Evolutionary conservation across 208 protist genomes (phyloP), one percentile per base, ranked within the genome.

Genomic region (Leptomonas seymouri): DNA sequence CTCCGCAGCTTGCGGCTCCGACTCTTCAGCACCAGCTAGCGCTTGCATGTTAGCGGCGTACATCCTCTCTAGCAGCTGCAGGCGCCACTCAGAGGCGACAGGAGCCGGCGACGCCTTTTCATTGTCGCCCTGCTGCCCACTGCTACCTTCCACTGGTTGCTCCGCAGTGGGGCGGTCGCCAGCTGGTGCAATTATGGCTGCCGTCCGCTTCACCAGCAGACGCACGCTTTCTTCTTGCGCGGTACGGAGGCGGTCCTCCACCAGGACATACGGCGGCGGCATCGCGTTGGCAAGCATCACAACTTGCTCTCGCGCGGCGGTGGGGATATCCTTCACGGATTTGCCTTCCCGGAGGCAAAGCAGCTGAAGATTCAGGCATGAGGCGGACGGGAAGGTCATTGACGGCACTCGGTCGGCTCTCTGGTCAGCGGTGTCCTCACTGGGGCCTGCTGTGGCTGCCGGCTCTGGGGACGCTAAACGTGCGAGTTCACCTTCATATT

Each of bases 321-420:
- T 42, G 14, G 61, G 61, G 18, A 62, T n/a, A 34, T 39, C 46
- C 1, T 65, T 36, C 16, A 54, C 20, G 18, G 42, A 21, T 11
- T 49, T 57, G n/a, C 74, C 60, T 3, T 74, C 73, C n/a, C 80
- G 73, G 23, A 81, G 80, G 21, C 84, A 78, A 11, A 89, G 74
- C 12, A 89, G 62, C 48, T 82, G 80, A 27, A 86, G 84, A 27
- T 64, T 67, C 12, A 79, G 57, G 28, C 80, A 77, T 4, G 80
- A 77, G 15, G 72, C 28, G 2, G 30, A 28, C 15, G 69, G 39
- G 25, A 67, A 21, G 20, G 44, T 2, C 7, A 5, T 48, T 5
- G 44, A 16, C 34, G 3, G 44, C 44, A 48, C 11, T 16, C 7
- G 7, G 3, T 5, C 12, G 11, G 3, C 20, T 48, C 44, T 2